These are phyloP conservation scores for Clavariopsis aquatica DNA, from an alignment of 495 filamentous ascomycete genomes.

Conservation along the genomic window DNA sequence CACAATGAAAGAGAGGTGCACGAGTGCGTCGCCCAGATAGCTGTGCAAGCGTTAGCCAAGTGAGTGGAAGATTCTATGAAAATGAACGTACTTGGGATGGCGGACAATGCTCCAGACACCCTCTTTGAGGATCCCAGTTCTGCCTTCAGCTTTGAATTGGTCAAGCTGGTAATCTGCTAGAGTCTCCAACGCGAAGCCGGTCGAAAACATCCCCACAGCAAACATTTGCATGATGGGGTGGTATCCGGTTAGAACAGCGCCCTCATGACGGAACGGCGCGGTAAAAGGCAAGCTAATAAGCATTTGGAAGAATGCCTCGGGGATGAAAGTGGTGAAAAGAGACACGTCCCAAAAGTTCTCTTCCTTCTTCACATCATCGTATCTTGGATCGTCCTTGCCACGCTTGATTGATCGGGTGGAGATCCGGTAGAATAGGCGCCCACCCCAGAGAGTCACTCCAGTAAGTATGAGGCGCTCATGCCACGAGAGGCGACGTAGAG, in stretches of 20 bases:
- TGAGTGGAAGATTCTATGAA: neutral
- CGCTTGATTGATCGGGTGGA: slow-evolving; percentile 48
- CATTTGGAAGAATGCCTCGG: slow-evolving; percentile 55
- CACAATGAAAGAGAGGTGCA: slow-evolving; percentile 55
- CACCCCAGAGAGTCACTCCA: slow-evolving; percentile 58
- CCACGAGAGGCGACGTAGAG: slow-evolving; percentile 51
- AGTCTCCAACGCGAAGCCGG: slow-evolving; percentile 56
- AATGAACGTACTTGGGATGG: slow-evolving; percentile 58
- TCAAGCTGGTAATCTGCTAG: slow-evolving; percentile 58
- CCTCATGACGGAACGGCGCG: slow-evolving; percentile 51
- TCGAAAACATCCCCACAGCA: slow-evolving; percentile 56
- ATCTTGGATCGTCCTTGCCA: slow-evolving; percentile 57
- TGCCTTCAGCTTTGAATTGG: slow-evolving; percentile 42
- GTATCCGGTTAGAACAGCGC: slow-evolving; percentile 35
- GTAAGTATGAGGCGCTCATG: slow-evolving; percentile 55
- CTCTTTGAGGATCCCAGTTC: slow-evolving; percentile 49
- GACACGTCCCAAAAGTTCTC: slow-evolving; percentile 57
- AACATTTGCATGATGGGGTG: slow-evolving; percentile 47
- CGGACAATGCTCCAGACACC: slow-evolving; percentile 63
- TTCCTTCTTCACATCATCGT: slow-evolving; percentile 53
- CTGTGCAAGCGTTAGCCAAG: slow-evolving; percentile 39
- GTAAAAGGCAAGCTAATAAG: slow-evolving; percentile 59
- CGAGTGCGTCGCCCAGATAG: slow-evolving; percentile 59
- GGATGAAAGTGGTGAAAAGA: slow-evolving; percentile 54
- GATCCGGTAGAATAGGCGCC: slow-evolving; percentile 56